Evolutionary conservation across 2,329 filamentous ascomycete species (phyloP), one percentile per base, ranked within the genome.

Genomic region (Sclerotinia glacialis): DNA sequence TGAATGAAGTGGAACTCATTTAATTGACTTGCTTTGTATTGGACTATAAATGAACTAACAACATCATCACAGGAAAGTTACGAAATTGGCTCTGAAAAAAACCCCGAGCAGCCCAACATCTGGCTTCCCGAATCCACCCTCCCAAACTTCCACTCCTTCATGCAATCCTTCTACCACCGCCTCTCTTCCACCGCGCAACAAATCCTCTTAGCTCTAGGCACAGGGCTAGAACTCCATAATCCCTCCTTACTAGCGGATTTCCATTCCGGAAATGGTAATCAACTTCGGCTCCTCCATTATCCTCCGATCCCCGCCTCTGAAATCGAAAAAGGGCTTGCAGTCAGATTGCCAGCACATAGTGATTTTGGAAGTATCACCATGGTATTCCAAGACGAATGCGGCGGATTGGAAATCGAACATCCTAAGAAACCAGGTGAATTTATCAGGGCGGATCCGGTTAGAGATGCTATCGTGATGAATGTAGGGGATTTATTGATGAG

Each of bases 211-310:
- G 76, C 79, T 37, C 75, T 85, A 5, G 81, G 82, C 5, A 65
- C 80, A 5, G 82, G 83, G 1, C 72, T 86, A 49, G 79, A 78
- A 3, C 75, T 85, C 2, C 76, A 79, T 0, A 78, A 82, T 60
- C 78, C 81, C 61, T 76, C 79, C 14, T 78, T 80, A 68, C 74
- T 84, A n/a, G 69, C 80, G 3, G 74, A 75, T 26, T 79, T 83
- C 54, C 86, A 88, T 74, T 81, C 80, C 44, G 82, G 82, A 0
- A 79, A 83, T 66, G 82, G 85, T 70, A 85, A 86, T 69, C 85
- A 88, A 73, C 78, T 88, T 18, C 81, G 86, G 3, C 76, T 89
- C 26, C 77, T 88, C 8, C 85, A 88, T 72, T 89, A 86, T 66
- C 82, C 83, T 0, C 78, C 83, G 1, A 77, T 85, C 14, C 79